Conservation (phyloP, 2,329 filamentous ascomycete species). For the Didymella pomorum region DNA sequence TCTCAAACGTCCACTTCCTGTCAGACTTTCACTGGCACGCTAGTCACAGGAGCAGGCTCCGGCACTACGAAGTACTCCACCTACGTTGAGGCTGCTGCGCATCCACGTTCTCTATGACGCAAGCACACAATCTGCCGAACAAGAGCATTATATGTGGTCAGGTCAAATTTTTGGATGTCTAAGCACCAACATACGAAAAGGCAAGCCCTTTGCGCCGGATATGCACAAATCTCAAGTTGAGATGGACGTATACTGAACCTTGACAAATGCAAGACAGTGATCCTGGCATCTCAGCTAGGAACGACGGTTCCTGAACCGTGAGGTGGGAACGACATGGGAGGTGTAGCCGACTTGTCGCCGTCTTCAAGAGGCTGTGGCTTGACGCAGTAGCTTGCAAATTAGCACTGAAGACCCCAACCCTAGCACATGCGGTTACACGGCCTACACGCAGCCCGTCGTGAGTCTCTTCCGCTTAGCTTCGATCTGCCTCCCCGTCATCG, state of each 20-base stretch:
- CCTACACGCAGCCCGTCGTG: background rate
- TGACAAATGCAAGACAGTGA: background rate
- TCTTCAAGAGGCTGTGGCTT: conserved; percentile 9
- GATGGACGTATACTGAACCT: background rate
- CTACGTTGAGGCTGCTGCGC: conserved; percentile 6
- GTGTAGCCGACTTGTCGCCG: conserved; percentile 5
- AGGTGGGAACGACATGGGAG: conserved; percentile 11
- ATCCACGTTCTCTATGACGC: conserved; percentile 1
- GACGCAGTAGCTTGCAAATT: conserved; percentile 1
- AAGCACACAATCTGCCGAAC: background rate
- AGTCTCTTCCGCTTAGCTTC: conserved; percentile 8
- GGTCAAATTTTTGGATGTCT: background rate
- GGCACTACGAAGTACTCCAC: background rate
- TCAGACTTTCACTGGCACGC: conserved; percentile 8
- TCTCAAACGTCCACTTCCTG: conserved; percentile 17
- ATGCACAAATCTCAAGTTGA: background rate
- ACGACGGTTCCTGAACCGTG: conserved; percentile 9
- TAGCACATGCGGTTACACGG: background rate
- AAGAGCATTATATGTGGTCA: background rate
- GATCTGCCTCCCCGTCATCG: conserved; percentile 12
- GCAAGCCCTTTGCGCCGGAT: background rate
- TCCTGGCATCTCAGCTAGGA: conserved; percentile 1
- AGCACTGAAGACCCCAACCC: background rate
- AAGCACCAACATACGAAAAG: background rate
- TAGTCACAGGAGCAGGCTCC: conserved; percentile 10